These are phyloP conservation scores for Coniferiporia weirii DNA, from an alignment of 1,284 basidiomycete genomes.

Conservation along the genomic window DNA sequence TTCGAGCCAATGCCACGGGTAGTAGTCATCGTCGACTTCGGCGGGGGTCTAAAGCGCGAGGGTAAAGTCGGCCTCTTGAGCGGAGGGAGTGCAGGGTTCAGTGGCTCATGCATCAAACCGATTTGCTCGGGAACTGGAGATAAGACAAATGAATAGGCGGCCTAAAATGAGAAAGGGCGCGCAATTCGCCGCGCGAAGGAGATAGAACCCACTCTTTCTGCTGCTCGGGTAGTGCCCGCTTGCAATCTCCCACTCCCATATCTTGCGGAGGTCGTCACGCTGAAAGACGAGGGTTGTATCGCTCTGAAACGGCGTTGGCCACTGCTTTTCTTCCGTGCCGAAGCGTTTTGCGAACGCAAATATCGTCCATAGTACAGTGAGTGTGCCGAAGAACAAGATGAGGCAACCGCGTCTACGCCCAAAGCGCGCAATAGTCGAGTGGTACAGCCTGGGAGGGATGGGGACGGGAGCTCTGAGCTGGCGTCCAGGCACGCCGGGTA, in stretches of 20 bases:
- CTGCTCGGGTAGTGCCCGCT: slow-evolving; percentile 89
- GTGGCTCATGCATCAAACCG: slow-evolving; percentile 47
- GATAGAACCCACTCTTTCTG: slow-evolving; percentile 54
- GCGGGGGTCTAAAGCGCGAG: slow-evolving; percentile 39
- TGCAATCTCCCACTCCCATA: slow-evolving; percentile 91
- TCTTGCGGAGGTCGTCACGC: slow-evolving; percentile 71
- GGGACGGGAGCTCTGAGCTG: slow-evolving; percentile 51
- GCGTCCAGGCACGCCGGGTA: slow-evolving; percentile 52
- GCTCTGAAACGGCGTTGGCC: slow-evolving; percentile 62
- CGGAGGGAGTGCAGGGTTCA: slow-evolving; percentile 70
- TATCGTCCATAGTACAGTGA: slow-evolving; percentile 45
- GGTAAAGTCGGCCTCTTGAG: slow-evolving; percentile 38
- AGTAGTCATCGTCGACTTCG: slow-evolving; percentile 34
- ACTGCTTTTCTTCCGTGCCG: slow-evolving; percentile 52
- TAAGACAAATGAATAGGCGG: slow-evolving; percentile 9
- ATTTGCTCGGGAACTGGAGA: slow-evolving; percentile 72
- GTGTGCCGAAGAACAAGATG: slow-evolving; percentile 42
- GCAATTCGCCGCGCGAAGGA: background rate
- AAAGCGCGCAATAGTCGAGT: slow-evolving; percentile 51
- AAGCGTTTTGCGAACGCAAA: slow-evolving; percentile 58
- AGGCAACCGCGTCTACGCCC: slow-evolving; percentile 52
- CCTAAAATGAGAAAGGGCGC: background rate
- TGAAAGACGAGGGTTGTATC: slow-evolving; percentile 76
- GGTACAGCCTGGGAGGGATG: slow-evolving; percentile 59
- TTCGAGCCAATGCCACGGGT: slow-evolving; percentile 68